Evolutionary conservation across 1,284 basidiomycete genomes (phyloP).

Genomic region (Sporisorium iseilematis-ciliati): DNA sequence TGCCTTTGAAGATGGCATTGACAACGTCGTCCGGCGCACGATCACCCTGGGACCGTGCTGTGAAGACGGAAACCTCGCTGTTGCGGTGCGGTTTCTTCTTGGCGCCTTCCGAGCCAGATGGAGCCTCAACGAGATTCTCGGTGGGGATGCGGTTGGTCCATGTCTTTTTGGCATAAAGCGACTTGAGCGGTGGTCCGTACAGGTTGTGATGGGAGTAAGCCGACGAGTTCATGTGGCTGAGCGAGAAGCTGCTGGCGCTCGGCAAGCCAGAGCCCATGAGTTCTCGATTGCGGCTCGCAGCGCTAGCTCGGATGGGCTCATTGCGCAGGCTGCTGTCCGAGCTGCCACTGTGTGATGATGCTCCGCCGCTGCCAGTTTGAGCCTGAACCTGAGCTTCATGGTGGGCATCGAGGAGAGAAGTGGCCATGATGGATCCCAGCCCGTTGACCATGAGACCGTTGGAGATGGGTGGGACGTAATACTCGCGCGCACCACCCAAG

Average conservation of each 20-base stretch:
- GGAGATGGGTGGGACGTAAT: conserved; percentile 72
- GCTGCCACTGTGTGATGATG: conserved; percentile 16
- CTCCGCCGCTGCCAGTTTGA: conserved; percentile 3
- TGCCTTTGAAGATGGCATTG: conserved; percentile 56
- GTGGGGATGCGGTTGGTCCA: conserved; percentile 42
- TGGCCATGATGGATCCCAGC: conserved; percentile 28
- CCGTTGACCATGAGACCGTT: conserved; percentile 57
- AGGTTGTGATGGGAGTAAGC: conserved; percentile 24
- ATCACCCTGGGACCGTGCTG: conserved; percentile 37
- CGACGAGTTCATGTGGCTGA: conserved; percentile 20
- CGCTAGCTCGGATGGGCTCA: conserved; percentile 25
- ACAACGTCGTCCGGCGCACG: conserved; percentile 53
- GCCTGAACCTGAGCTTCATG: conserved; percentile 1
- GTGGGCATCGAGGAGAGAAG: conserved; percentile 17
- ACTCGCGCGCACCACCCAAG: conserved; percentile 75
- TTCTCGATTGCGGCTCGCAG: conserved; percentile 22
- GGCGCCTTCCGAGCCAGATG: conserved; percentile 15
- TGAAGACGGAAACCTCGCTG: conserved; percentile 24
- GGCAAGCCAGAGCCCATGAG: conserved; percentile 27
- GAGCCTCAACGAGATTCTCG: conserved; percentile 31
- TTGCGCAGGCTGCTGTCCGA: conserved; percentile 42
- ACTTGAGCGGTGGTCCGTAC: conserved; percentile 41
- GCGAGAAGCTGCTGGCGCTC: conserved; percentile 39
- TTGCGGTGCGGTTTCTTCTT: conserved; percentile 19
- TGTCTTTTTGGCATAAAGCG: conserved; percentile 37